Conservation (phyloP, 2,329 filamentous ascomycete species). For the Cordyceps pruinosa region DNA sequence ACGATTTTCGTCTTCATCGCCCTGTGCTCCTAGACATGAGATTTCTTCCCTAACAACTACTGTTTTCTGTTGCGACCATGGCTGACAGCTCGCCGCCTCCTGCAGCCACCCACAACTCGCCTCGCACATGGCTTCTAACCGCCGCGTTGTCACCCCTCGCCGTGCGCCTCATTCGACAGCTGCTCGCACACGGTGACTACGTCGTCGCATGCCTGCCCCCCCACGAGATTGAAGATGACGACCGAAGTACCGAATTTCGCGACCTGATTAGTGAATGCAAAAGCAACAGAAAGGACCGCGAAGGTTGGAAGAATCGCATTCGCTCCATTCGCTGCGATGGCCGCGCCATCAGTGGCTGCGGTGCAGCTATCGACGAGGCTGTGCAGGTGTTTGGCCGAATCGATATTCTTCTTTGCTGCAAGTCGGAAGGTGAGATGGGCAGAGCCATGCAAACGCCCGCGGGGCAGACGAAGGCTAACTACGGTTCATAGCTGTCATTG, state of each 20-base stretch:
- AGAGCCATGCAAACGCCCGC: neutral
- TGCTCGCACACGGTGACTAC: conserved; percentile 87
- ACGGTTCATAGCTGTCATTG: conserved; percentile 64
- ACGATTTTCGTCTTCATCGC: neutral
- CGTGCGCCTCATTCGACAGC: conserved; percentile 70
- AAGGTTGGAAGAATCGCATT: conserved; percentile 77
- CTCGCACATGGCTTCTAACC: conserved; percentile 89
- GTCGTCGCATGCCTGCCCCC: conserved; percentile 79
- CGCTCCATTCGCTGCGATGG: conserved; percentile 58
- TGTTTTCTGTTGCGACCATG: conserved; percentile 18
- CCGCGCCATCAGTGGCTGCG: conserved; percentile 61
- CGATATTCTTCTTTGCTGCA: conserved; percentile 86
- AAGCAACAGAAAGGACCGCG: conserved; percentile 54
- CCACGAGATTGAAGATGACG: conserved; percentile 68
- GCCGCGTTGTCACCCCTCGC: conserved; percentile 78
- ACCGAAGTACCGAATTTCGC: conserved; percentile 71
- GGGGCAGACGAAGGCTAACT: neutral
- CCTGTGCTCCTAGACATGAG: neutral
- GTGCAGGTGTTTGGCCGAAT: conserved; percentile 77
- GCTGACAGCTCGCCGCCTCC: conserved; percentile 25
- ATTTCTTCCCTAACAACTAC: neutral
- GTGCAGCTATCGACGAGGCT: conserved; percentile 80
- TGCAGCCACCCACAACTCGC: conserved; percentile 60
- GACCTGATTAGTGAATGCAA: conserved; percentile 67
- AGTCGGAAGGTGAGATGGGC: conserved; percentile 61